Evolutionary conservation across 805 yeast species (phyloP).

Genomic region (Cyberlindnera veronae): DNA sequence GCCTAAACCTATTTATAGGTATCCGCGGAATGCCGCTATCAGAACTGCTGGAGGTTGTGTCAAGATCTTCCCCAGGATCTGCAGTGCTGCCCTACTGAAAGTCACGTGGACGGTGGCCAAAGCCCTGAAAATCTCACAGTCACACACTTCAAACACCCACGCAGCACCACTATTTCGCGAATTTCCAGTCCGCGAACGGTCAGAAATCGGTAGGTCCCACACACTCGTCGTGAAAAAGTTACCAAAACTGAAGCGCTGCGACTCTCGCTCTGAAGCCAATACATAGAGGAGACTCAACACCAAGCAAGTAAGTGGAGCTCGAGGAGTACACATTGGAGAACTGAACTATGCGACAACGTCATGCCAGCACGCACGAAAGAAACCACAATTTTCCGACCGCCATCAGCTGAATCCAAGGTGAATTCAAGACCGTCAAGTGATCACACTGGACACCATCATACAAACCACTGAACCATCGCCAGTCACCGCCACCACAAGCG

Average conservation of each 20-base stretch:
- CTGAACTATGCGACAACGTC: no score
- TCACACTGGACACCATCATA: no score
- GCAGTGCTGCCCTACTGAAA: background rate
- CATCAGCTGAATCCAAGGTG: no score
- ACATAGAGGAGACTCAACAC: constrained; percentile 7
- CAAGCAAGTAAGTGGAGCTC: constrained; percentile 19
- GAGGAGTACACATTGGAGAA: background rate
- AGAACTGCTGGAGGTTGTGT: no score
- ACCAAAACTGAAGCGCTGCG: constrained; percentile 14
- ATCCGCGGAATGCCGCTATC: no score
- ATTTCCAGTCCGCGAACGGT: background rate
- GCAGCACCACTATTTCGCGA: background rate
- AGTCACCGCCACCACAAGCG: no score
- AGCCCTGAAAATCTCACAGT: constrained; percentile 1
- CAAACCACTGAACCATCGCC: no score
- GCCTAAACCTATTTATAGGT: no score
- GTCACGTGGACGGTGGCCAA: constrained; percentile 1
- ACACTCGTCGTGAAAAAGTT: constrained; percentile 17
- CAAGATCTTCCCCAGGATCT: no score
- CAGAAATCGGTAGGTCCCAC: constrained; percentile 9
- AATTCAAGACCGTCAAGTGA: no score
- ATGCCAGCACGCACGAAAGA: no score
- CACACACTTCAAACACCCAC: background rate
- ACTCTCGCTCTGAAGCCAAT: background rate
- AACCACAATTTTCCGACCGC: no score